Base-by-base conservation (phyloP, 768 basidiomycete species). In the Kockovaella imperatae region DNA sequence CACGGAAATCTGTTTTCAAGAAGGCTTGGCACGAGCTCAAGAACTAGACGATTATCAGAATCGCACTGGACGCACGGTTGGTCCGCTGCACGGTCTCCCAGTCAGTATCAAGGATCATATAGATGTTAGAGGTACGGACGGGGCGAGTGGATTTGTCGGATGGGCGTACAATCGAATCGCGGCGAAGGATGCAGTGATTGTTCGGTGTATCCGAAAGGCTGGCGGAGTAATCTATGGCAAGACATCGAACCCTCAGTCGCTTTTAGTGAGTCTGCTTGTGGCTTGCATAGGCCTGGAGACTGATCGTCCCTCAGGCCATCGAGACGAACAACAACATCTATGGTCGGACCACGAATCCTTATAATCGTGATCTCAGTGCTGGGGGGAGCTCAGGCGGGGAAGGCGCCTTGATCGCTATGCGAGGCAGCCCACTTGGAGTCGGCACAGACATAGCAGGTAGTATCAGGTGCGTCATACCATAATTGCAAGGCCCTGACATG, bases 191-290 rank as follows among this genome's bases (percentile, higher is more conserved):
- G 74, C 82, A 0, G 78, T 79, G 2, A 72, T 87, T 0, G 80
- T 78, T 10, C 79, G 83, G 39, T 77, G 84, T 35, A 68, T 87
- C 17, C 75, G 78, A 50, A 76, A 77, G 2, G 74, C 74, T 5
- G 86, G 86, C 0, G 86, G 83, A 1, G 76, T 86, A 4, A 75
- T 79, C 1, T 86, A 80, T 25, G 45, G 81, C 6, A 80, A 79
- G 58, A 85, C 82, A 0, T 83, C 84, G 54, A 65, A 84, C 11
- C 83, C 84, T 0, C 84, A 86, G 63, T 34, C 39, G 77, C 35
- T 78, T 76, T 52, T 68, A 77, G 40, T 42, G 6, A 42, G 40
- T 42, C 7, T 7, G 17, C 35, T 10, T 10, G 17, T 17, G 35
- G 4, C 14, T n/a, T 25, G 6, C 15, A 6, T 42, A 21, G 10